Evolutionary conservation across 331 rosid genomes (phyloP).

Genomic region (Pyrus hybrid): DNA sequence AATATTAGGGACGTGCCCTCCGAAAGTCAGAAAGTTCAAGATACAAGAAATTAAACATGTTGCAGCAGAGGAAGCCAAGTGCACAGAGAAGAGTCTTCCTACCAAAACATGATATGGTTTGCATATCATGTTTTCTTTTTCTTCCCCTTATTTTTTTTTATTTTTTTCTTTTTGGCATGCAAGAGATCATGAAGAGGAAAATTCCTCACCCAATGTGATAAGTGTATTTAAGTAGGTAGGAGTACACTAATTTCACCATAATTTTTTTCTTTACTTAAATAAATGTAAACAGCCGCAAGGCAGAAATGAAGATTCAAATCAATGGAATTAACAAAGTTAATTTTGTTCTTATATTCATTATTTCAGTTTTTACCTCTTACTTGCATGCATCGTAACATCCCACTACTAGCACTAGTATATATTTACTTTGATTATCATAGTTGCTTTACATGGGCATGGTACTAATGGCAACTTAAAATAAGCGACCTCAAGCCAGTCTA

Average conservation of each 20-base stretch:
- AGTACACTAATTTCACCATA: not conserved
- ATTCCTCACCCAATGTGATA: constrained; percentile 17
- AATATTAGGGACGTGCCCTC: not conserved
- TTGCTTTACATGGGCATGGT: not conserved
- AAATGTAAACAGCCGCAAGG: constrained; percentile 28
- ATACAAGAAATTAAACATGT: not conserved
- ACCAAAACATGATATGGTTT: constrained; percentile 2
- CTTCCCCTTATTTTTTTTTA: not conserved
- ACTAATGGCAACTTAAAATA: too few species aligned
- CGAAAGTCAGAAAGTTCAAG: not conserved
- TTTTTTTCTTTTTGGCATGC: not conserved
- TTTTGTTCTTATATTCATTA: too few species aligned
- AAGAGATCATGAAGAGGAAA: constrained; percentile 19
- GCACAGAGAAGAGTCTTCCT: not conserved
- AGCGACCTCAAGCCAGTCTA: too few species aligned
- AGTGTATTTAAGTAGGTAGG: constrained; percentile 16
- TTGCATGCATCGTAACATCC: not conserved
- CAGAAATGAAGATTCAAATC: not conserved
- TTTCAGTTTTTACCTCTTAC: too few species aligned
- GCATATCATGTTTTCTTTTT: not conserved
- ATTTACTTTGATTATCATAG: not conserved
- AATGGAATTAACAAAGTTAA: not conserved
- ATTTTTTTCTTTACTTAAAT: not conserved
- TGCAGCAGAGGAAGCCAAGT: not conserved
- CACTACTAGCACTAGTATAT: too few species aligned